Percentiles rank a stretch among this genome's conserved stretches.
phyloP scores from a whole-genome alignment of 2,329 filamentous ascomycete species.

The Echinosphaeria canescens region DNA sequence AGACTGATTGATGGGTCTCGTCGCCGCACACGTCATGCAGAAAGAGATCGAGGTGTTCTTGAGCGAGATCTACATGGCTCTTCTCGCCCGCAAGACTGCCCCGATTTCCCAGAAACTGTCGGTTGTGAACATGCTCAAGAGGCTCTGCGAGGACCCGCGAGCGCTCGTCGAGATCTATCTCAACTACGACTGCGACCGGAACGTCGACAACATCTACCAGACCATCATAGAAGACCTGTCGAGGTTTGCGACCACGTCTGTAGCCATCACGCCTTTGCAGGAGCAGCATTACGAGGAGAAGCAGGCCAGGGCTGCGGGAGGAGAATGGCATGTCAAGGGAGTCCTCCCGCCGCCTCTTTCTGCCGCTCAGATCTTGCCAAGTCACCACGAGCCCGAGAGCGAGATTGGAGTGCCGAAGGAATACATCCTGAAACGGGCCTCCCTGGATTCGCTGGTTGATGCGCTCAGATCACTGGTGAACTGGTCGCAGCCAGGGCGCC shows the following conservation, averaged over 20 bases:
- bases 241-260: constrained; percentile 60
- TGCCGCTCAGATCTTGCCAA: constrained; percentile 48
- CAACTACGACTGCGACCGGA: constrained; percentile 94
- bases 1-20: not conserved
- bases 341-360: constrained; percentile 74
- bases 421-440: constrained; percentile 77
- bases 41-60: constrained; percentile 97
- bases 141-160: constrained; percentile 67
- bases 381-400: constrained; percentile 36
- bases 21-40: constrained; percentile 16
- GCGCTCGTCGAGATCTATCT: constrained; percentile 89
- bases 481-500: constrained; percentile 51
- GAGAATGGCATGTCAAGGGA: constrained; percentile 75
- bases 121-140: constrained; percentile 68
- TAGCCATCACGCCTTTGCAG: constrained; percentile 52
- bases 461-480: constrained; percentile 77
- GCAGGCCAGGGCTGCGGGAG: constrained; percentile 34
- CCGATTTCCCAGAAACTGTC: constrained; percentile 83
- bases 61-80: constrained; percentile 89
- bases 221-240: constrained; percentile 85
- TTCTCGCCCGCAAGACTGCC: constrained; percentile 71
- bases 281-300: constrained; percentile 78
- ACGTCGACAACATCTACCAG: constrained; percentile 94
- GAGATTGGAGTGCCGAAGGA: constrained; percentile 75
- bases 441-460: constrained; percentile 73